Evolutionary conservation across 345 rosid species (phyloP), one percentile per base, ranked within the genome.

Genomic region (Durio zibethinus): DNA sequence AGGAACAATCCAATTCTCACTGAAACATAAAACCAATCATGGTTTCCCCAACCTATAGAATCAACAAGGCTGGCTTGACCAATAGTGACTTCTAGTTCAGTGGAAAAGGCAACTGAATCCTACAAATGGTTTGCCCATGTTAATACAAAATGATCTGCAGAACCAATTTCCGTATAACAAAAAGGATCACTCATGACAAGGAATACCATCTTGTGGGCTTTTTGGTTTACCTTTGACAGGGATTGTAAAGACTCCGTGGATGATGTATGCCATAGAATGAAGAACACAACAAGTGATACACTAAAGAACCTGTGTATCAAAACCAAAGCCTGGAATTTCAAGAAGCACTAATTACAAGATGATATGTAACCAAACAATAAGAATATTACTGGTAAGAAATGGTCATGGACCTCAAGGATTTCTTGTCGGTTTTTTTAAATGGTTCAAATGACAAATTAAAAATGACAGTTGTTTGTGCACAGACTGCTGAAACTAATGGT

Each of bases 281-380:
- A 93, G 84, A 94, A 91, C 25, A 89, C 76, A 76, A 91, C 85
- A 54, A 93, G 93, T 4, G 97, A 90, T 38, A 91, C 73, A 82
- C 98, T 89, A 87, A 94, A 94, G 86, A 94, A 93, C 82, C 98
- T 91, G 86, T 91, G 97, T 84, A 94, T 90, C 78, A 89, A 85
- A 84, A 89, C 90, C 89, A 94, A 90, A 79, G 93, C 98, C 98
- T 93, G 97, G 69, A 85, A 88, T 85, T 88, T 76, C 84, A 83
- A 89, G 72, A 84, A 82, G 74, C 82, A 85, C 59, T 76, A 40
- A 77, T 87, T 76, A 89, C 75, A 65, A 31, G 27, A 35, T 64
- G 6, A 33, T 73, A 76, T 7, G 65, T 63, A 43, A 56, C 38
- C 62, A 56, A 40, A 53, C 38, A 50, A 2, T 12, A 73, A 48